phyloP scores from a whole-genome alignment of 2,329 filamentous ascomycete species.

The Xylaria sp. region DNA sequence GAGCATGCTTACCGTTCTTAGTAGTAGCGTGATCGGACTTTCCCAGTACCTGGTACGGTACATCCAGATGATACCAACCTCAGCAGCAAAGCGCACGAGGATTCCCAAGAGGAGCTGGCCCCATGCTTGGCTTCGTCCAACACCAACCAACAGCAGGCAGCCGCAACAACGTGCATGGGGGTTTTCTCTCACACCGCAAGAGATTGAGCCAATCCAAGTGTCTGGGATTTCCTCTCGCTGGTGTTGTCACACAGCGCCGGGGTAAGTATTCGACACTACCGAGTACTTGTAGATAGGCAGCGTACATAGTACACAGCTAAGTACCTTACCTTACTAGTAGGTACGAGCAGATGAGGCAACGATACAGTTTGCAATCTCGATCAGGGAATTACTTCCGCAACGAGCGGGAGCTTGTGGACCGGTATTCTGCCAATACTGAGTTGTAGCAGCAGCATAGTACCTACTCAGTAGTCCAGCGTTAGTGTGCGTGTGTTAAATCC shows the following conservation, averaged over 20 bases:
- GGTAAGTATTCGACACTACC: not conserved
- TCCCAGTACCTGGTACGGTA: conserved; percentile 13
- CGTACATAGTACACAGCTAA: not conserved
- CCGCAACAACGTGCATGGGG: conserved; percentile 26
- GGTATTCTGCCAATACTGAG: not conserved
- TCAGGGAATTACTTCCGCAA: conserved; percentile 7
- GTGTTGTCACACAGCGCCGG: conserved; percentile 19
- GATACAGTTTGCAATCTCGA: conserved; percentile 16
- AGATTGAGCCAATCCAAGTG: conserved; percentile 22
- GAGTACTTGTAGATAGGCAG: not conserved
- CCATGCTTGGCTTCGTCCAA: conserved; percentile 24
- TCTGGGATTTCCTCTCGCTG: conserved; percentile 10
- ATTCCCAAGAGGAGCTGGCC: conserved; percentile 14
- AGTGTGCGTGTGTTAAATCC: not conserved
- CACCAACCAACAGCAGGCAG: conserved; percentile 27
- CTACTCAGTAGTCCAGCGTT: not conserved
- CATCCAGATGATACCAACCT: not conserved
- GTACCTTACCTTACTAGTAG: not conserved
- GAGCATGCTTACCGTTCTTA: not conserved
- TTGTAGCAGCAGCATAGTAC: not conserved
- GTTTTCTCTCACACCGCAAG: conserved; percentile 30
- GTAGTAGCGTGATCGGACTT: conserved; percentile 5
- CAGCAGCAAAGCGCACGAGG: not conserved
- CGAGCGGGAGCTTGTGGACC: too few species aligned
- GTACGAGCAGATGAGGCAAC: not conserved